Evolutionary conservation across 2,329 filamentous ascomycete species (phyloP), one percentile per base, ranked within the genome.

Genomic region (Escovopsis weberi): DNA sequence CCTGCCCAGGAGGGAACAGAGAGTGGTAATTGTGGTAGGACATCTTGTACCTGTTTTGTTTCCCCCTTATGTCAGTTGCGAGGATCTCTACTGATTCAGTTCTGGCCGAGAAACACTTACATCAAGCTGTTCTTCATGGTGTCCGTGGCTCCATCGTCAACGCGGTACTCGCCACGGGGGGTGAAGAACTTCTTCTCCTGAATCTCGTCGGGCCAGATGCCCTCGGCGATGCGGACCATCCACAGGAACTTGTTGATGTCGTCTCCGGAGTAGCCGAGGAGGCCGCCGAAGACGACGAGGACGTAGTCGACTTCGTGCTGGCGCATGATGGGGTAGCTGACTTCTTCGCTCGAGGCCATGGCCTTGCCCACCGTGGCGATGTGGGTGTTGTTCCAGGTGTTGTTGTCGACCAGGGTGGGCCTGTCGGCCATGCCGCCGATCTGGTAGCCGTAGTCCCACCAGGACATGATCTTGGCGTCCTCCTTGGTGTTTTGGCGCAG

Each of bases 391-490:
- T 98, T 98, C 91, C 91, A 98, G 2, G 91, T 98, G 69, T 98
- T 98, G 72, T 98, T 98, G 70, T 98, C 91, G 32, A 98, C 91
- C 32, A 98, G 73, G 1, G 91, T 98, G 32, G 91, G 91, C 43
- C 91, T 78, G 62, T 98, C 91, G 40, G 91, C 91, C 91, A 98
- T 98, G 52, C 91, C 91, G 67, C 91, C 91, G 63, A 98, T 98
- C 67, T 98, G 91, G 69, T 98, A 98, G 51, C 91, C 91, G 57
- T 98, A 98, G 61, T 98, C 91, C 91, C 91, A 98, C 91, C 91
- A 98, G 1, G 88, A 91, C 89, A 96, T 96, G 59, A 98, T 83
- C 74, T 96, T 98, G 58, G 93, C 88, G 55, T 95, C 85, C 51
- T 89, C 76, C 47, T 82, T 74, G 9, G 93, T 98, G 70, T 98